phyloP scores from a whole-genome alignment of 2,329 filamentous ascomycete genomes.

The Pseudogymnoascus sp. region DNA sequence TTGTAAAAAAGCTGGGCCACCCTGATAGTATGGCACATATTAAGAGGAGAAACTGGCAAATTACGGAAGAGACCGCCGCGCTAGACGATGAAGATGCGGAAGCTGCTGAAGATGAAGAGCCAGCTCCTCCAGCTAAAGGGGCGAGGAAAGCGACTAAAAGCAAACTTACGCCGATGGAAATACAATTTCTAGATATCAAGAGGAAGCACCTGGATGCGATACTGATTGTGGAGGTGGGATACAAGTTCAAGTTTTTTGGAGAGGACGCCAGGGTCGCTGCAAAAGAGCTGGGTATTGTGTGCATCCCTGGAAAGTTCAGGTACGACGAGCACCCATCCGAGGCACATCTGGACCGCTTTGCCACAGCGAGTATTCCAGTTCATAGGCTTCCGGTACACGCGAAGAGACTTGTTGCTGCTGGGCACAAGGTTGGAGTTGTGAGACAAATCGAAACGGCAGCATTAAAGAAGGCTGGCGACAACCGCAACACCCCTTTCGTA shows the following conservation, averaged over 20 bases:
- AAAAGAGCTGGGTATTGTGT: conserved; percentile 88
- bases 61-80: conserved; percentile 43
- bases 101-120: conserved; percentile 48
- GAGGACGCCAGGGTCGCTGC: conserved; percentile 86
- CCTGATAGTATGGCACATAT: conserved; percentile 69
- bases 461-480: conserved; percentile 89
- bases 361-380: conserved; percentile 89
- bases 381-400: conserved; percentile 88
- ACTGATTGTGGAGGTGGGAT: conserved; percentile 89
- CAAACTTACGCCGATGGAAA: conserved; percentile 90
- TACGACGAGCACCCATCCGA: conserved; percentile 93
- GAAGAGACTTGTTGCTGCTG: conserved; percentile 82
- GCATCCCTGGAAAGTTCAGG: conserved; percentile 88
- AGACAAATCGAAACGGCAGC: conserved; percentile 92
- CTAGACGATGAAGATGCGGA: conserved; percentile 42
- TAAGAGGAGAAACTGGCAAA: conserved; percentile 48
- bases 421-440: conserved; percentile 93
- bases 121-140: conserved; percentile 41
- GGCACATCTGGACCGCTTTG: conserved; percentile 83
- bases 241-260: conserved; percentile 96
- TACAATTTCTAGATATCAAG: conserved; percentile 91
- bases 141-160: conserved; percentile 64
- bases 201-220: conserved; percentile 80
- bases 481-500: conserved; percentile 83
- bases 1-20: conserved; percentile 82